Evolutionary conservation across 2,329 filamentous ascomycete genomes (phyloP).

Genomic region (Trichoderma semiorbis): DNA sequence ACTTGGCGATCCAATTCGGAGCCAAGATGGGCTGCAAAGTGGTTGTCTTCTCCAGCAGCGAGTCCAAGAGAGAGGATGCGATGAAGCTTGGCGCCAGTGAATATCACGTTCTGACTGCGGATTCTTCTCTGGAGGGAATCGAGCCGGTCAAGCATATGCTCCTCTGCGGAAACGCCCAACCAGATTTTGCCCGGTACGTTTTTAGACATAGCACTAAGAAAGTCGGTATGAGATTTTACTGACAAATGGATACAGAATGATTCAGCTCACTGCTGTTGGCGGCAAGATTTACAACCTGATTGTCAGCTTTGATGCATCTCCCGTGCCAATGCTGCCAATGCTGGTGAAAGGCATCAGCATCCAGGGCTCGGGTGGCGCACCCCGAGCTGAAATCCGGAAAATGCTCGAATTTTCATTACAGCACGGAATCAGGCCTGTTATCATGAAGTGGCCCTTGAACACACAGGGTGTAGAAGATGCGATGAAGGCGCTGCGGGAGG

Average conservation of each 20-base stretch:
- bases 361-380: background rate
- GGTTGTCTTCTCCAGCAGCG: conserved; percentile 58
- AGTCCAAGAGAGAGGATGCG: conserved; percentile 52
- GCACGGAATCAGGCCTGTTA: background rate
- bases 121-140: conserved; percentile 1
- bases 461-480: background rate
- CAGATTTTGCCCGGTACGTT: background rate
- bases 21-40: conserved; percentile 63
- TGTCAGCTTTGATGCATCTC: background rate
- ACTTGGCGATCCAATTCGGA: conserved; percentile 64
- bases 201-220: fast-evolving
- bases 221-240: background rate
- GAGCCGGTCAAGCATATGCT: conserved; percentile 14
- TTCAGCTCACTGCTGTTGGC: background rate
- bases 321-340: background rate
- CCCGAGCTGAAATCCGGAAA: background rate
- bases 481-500: background rate
- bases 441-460: conserved; percentile 5
- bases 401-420: background rate
- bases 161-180: conserved; percentile 15
- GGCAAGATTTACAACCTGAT: conserved; percentile 4
- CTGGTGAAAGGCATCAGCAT: background rate
- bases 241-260: background rate
- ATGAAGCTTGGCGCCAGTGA: conserved; percentile 13
- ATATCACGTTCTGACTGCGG: conserved; percentile 5